A percentile compares a stretch with the other conserved stretches of the same genome.
Conservation (phyloP, 768 basidiomycete genomes). For the Paxillus involutus region DNA sequence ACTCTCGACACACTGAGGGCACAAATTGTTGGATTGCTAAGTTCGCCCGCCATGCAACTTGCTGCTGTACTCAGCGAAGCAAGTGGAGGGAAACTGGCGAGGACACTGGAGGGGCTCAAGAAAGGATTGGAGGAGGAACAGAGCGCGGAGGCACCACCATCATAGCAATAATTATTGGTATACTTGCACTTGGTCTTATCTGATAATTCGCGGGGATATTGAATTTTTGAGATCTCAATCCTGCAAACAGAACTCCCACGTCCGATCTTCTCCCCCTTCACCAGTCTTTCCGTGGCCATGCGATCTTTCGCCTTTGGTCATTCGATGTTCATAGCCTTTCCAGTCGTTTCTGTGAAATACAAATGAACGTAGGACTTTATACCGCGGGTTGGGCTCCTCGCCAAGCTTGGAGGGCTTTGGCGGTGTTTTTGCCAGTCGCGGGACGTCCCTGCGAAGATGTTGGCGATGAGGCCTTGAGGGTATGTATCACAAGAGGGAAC, state of each 20-base stretch:
- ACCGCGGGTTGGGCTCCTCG: constrained; percentile 61
- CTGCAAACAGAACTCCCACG: constrained; percentile 80
- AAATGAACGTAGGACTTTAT: constrained; percentile 76
- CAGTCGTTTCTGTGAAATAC: constrained; percentile 67
- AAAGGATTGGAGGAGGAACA: constrained; percentile 58
- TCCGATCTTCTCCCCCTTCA: constrained; percentile 76
- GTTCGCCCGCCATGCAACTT: constrained; percentile 71
- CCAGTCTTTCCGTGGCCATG: constrained; percentile 66
- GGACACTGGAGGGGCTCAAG: constrained; percentile 76
- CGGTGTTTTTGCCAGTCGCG: constrained; percentile 74
- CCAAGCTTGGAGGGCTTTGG: constrained; percentile 48
- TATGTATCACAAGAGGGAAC: constrained; percentile 17
- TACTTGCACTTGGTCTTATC: constrained; percentile 7
- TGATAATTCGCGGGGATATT: background rate
- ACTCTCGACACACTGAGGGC: constrained; percentile 74
- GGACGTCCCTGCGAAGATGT: constrained; percentile 59
- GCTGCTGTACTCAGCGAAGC: constrained; percentile 70
- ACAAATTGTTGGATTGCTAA: constrained; percentile 84
- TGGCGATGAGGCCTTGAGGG: background rate
- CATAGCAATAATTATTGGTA: constrained; percentile 13
- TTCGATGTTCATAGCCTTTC: constrained; percentile 89
- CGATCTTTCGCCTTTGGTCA: constrained; percentile 86
- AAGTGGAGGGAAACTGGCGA: constrained; percentile 63
- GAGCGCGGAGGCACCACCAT: constrained; percentile 15
- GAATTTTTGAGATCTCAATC: constrained; percentile 12